Percentiles rank a stretch among this genome's conserved stretches.
Conservation (phyloP, 2,329 filamentous ascomycete genomes). For the Scedosporium minutisporum region DNA sequence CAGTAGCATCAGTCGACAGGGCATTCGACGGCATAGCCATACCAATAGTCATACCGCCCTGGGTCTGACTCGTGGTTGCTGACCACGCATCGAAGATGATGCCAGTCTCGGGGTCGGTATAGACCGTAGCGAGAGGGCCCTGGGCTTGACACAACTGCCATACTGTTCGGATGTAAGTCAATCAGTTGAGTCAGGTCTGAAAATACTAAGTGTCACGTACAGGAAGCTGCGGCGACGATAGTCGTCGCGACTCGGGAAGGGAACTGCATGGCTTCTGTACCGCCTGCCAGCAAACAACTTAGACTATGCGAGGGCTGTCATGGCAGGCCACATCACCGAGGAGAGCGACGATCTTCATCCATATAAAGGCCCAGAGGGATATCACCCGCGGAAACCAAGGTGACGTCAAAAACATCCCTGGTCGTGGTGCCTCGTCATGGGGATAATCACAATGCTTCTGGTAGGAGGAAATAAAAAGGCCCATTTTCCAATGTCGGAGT, state of each 20-base stretch:
- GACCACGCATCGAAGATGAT: slow-evolving; percentile 44
- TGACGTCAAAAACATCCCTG: neutral
- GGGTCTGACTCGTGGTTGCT: slow-evolving; percentile 22
- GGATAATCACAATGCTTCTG: neutral
- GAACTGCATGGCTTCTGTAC: slow-evolving; percentile 1
- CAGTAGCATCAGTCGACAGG: slow-evolving; percentile 33
- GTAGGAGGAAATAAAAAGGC: neutral
- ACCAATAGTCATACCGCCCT: slow-evolving; percentile 41
- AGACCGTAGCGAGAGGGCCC: slow-evolving; percentile 14
- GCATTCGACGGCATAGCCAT: slow-evolving; percentile 42
- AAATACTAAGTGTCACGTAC: neutral
- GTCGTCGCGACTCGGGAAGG: slow-evolving; percentile 1
- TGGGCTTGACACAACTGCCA: slow-evolving; percentile 9
- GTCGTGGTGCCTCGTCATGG: neutral
- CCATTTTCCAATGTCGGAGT: neutral
- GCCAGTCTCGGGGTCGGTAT: slow-evolving; percentile 36
- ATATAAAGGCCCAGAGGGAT: neutral
- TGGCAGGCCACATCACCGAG: neutral
- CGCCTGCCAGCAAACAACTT: neutral
- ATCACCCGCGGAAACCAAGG: neutral
- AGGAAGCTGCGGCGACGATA: slow-evolving; percentile 1
- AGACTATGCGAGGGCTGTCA: neutral
- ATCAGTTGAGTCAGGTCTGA: neutral
- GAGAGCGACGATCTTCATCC: neutral
- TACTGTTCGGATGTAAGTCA: neutral